Conservation (phyloP, 202 grass and related monocot species). For the Panicum virgatum region DNA sequence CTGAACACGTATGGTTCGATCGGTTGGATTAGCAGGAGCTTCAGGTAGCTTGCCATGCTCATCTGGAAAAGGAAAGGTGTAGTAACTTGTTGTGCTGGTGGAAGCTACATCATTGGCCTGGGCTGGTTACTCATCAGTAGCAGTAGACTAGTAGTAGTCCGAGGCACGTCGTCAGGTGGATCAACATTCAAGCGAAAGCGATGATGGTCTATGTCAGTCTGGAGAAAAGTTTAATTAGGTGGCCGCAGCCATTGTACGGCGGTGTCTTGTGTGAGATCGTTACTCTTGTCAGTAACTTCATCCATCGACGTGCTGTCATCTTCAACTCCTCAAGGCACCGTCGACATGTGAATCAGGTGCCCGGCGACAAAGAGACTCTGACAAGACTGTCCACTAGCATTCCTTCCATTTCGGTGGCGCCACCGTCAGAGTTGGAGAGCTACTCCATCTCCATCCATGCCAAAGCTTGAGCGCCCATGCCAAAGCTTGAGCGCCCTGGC, state of each 20-base stretch:
- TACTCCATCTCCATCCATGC: constrained; percentile 21
- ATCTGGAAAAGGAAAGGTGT: neutral
- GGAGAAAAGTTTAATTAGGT: neutral
- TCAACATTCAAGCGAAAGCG: neutral
- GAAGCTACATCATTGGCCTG: neutral
- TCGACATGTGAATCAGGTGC: too few species aligned
- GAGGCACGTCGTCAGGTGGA: constrained; percentile 22
- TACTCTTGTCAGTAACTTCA: neutral
- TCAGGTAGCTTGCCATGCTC: neutral
- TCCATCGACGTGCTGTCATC: neutral
- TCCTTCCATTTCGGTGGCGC: neutral
- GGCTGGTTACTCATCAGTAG: neutral
- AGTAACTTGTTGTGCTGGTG: neutral
- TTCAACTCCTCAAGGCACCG: constrained; percentile 11
- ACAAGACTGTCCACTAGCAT: neutral
- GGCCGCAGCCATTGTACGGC: neutral
- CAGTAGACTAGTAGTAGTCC: too few species aligned
- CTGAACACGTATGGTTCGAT: constrained; percentile 4
- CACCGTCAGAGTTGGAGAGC: constrained; percentile 28
- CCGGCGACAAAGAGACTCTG: neutral
- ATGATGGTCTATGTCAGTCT: neutral
- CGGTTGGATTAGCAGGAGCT: constrained; percentile 8
- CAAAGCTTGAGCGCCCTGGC: too few species aligned
- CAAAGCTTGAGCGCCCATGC: constrained; percentile 5
- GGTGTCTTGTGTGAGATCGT: neutral